phyloP scores from a whole-genome alignment of 768 basidiomycete species.

The Trametes villosa region DNA sequence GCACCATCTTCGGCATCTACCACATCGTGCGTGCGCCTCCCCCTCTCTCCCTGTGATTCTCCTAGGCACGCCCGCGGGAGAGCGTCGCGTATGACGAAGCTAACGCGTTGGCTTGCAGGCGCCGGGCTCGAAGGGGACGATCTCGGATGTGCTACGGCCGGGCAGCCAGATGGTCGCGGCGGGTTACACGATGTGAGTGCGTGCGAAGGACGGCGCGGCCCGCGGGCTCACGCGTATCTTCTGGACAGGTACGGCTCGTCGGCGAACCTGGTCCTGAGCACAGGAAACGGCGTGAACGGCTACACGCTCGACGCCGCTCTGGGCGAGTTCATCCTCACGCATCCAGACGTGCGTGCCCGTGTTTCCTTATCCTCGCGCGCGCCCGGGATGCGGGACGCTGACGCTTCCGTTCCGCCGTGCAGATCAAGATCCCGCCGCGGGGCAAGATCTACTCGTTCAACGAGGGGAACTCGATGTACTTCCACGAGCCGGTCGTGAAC shows the following conservation, averaged over 20 bases:
- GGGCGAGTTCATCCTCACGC: constrained; percentile 98
- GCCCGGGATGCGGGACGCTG: not conserved
- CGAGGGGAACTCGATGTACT: constrained; percentile 97
- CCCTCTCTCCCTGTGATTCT: too few relatives aligned
- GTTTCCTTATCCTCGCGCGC: not conserved
- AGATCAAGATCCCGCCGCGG: constrained; percentile 91
- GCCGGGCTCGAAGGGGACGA: constrained; percentile 74
- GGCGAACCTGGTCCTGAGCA: constrained; percentile 93
- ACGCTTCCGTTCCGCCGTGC: not conserved
- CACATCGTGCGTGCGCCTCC: constrained; percentile 57
- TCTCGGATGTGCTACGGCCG: constrained; percentile 90
- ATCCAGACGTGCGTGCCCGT: constrained; percentile 73
- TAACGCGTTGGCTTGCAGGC: constrained; percentile 46
- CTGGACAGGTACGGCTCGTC: constrained; percentile 83
- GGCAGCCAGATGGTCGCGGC: constrained; percentile 98
- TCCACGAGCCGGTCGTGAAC: constrained; percentile 76
- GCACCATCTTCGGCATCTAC: constrained; percentile 98
- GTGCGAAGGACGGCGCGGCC: not conserved
- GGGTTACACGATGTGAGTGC: constrained; percentile 89
- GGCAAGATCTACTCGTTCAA: constrained; percentile 99
- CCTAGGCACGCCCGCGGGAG: not conserved
- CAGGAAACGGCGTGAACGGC: constrained; percentile 95
- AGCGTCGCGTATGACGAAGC: constrained; percentile 5
- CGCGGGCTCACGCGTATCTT: not conserved
- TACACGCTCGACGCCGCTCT: constrained; percentile 95